phyloP scores from a whole-genome alignment of 2,329 filamentous ascomycete genomes.

The Clarireedia sp. region DNA sequence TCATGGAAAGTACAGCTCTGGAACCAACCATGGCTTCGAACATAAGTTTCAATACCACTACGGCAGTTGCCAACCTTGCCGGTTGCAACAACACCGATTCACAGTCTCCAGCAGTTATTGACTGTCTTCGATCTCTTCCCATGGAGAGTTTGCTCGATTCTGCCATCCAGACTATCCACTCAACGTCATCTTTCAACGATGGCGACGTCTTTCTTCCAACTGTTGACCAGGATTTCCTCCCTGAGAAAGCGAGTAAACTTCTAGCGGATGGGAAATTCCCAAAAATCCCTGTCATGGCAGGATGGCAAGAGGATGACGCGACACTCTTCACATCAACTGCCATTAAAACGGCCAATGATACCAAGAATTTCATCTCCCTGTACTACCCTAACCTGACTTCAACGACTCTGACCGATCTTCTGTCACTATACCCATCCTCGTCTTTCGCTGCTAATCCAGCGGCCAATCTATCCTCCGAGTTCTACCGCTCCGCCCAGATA shows the following conservation, averaged over 20 bases:
- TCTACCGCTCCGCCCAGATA: slow-evolving; percentile 41
- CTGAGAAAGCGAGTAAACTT: slow-evolving; percentile 35
- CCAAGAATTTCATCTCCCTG: slow-evolving; percentile 32
- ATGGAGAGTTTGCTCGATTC: slow-evolving; percentile 37
- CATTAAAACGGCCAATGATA: slow-evolving; percentile 35
- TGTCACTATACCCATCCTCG: slow-evolving; percentile 41
- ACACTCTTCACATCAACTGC: slow-evolving; percentile 34
- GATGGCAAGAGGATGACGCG: slow-evolving; percentile 39
- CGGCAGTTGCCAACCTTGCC: slow-evolving; percentile 34
- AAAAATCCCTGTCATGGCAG: slow-evolving; percentile 35
- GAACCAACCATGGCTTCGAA: slow-evolving; percentile 44
- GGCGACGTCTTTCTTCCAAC: slow-evolving; percentile 45
- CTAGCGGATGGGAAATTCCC: slow-evolving; percentile 34
- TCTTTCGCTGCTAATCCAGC: slow-evolving; percentile 36
- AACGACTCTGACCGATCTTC: slow-evolving; percentile 33
- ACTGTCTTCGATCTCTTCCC: slow-evolving; percentile 38
- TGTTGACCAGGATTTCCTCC: slow-evolving; percentile 43
- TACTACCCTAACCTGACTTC: slow-evolving; percentile 34
- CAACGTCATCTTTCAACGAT: slow-evolving; percentile 38
- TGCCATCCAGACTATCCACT: slow-evolving; percentile 35
- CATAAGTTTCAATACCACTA: slow-evolving; percentile 41
- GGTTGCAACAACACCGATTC: slow-evolving; percentile 36
- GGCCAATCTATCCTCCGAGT: slow-evolving; percentile 38
- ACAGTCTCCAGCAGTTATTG: slow-evolving; percentile 35
- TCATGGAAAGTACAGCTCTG: slow-evolving; percentile 40